Evolutionary conservation across 2,329 filamentous ascomycete species (phyloP).

Genomic region (Claviceps purpurea): DNA sequence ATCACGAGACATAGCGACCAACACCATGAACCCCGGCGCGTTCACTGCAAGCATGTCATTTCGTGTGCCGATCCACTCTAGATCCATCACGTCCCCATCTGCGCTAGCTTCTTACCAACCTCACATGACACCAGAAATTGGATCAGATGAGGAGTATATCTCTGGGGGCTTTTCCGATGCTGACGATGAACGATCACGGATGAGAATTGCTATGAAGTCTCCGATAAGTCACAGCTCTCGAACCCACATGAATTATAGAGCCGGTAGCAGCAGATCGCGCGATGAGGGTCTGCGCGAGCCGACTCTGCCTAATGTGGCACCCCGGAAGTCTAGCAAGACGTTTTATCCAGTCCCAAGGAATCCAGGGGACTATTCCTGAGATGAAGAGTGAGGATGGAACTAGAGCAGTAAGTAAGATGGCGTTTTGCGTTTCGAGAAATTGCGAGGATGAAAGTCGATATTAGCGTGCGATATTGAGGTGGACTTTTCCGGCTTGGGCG

Average conservation of each 20-base stretch:
- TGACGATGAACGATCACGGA: slow-evolving; percentile 41
- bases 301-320: slow-evolving; percentile 26
- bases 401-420: too few relatives aligned
- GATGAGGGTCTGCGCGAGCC: slow-evolving; percentile 21
- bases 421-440: too few relatives aligned
- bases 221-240: slow-evolving; percentile 41
- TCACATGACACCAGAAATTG: slow-evolving; percentile 42
- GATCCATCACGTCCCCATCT: slow-evolving; percentile 75
- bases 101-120: slow-evolving; percentile 41
- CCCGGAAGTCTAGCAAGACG: slow-evolving; percentile 24
- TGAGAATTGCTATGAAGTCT: slow-evolving; percentile 49
- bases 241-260: slow-evolving; percentile 21
- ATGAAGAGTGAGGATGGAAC: slow-evolving; percentile 1
- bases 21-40: slow-evolving; percentile 49
- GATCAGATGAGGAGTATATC: slow-evolving; percentile 63
- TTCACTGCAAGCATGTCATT: slow-evolving; percentile 33
- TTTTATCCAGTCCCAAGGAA: slow-evolving; percentile 20
- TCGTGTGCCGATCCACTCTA: slow-evolving; percentile 60
- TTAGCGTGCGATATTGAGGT: too few relatives aligned
- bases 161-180: slow-evolving; percentile 71
- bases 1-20: slow-evolving; percentile 45
- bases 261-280: slow-evolving; percentile 19
- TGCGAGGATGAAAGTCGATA: too few relatives aligned
- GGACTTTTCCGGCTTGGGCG: too few relatives aligned
- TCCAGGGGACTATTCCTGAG: slow-evolving; percentile 22